Conservation (phyloP, 257 asterid genomes). For the Plantago ovata region DNA sequence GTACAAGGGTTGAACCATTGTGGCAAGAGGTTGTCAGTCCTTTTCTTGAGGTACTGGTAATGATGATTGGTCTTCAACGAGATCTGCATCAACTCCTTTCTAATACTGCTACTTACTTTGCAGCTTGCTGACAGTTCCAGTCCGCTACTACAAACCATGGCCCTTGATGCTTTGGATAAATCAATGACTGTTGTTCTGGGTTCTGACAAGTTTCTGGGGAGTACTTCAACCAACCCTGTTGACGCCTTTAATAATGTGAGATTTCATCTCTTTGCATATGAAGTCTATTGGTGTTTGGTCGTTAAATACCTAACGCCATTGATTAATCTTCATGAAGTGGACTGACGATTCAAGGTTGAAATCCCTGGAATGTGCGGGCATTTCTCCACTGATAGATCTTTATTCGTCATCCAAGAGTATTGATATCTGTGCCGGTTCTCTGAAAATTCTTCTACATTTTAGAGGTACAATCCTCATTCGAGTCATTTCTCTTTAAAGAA, state of each 20-base stretch:
- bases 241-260: conserved; percentile 56
- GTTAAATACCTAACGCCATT: conserved; percentile 19
- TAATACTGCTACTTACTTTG: conserved; percentile 29
- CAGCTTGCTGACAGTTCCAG: conserved; percentile 89
- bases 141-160: conserved; percentile 64
- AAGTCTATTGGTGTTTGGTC: conserved; percentile 15
- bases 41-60: conserved; percentile 71
- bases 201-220: conserved; percentile 68
- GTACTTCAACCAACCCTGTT: conserved; percentile 31
- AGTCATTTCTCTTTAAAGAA: background rate
- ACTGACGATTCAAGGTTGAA: conserved; percentile 49
- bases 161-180: conserved; percentile 89
- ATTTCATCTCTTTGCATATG: conserved; percentile 18
- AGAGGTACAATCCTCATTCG: conserved; percentile 54
- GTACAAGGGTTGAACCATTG: conserved; percentile 85
- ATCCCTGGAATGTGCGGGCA: conserved; percentile 80
- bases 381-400: conserved; percentile 72
- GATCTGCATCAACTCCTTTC: conserved; percentile 15
- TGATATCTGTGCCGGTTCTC: conserved; percentile 81
- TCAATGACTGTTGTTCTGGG: conserved; percentile 92
- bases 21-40: conserved; percentile 90
- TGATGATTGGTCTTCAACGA: conserved; percentile 14
- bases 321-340: conserved; percentile 37
- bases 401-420: conserved; percentile 65
- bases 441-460: conserved; percentile 90